Conservation (phyloP, 805 yeast species). For the Wickerhamiella lipophila region DNA sequence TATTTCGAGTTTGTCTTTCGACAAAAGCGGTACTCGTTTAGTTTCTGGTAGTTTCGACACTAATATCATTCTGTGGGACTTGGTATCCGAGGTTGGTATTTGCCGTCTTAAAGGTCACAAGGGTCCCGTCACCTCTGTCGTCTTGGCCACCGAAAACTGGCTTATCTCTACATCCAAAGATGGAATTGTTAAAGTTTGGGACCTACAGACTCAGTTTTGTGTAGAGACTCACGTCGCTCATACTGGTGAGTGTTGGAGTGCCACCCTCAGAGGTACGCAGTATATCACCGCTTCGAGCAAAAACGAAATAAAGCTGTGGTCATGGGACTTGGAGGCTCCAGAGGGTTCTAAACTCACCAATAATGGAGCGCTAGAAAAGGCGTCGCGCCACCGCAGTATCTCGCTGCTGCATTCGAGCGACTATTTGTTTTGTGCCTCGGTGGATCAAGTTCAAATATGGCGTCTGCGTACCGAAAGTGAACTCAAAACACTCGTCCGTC, state of each 20-base stretch:
- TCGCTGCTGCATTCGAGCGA: conserved; percentile 9
- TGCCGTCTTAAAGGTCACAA: conserved; percentile 80
- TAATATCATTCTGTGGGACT: conserved; percentile 81
- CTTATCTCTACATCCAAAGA: conserved; percentile 72
- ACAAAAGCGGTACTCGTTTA: conserved; percentile 68
- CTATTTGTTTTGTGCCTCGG: conserved; percentile 38
- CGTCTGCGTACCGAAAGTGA: conserved; percentile 67
- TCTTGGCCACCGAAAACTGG: conserved; percentile 47
- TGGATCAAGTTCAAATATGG: conserved; percentile 72
- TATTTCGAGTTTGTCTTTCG: conserved; percentile 58
- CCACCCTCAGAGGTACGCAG: conserved; percentile 29
- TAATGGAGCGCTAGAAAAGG: conserved; percentile 59
- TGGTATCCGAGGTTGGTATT: conserved; percentile 82
- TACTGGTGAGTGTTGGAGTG: conserved; percentile 84
- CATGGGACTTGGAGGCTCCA: conserved; percentile 40
- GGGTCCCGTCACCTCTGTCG: conserved; percentile 71
- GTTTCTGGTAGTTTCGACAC: conserved; percentile 83
- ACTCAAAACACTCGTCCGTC: conserved; percentile 58
- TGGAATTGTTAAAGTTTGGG: conserved; percentile 90
- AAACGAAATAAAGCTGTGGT: conserved; percentile 76
- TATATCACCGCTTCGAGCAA: conserved; percentile 67
- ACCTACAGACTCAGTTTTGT: conserved; percentile 74
- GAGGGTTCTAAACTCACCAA: conserved; percentile 45
- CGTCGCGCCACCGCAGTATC: conserved; percentile 25
- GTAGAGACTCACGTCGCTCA: conserved; percentile 92